Evolutionary conservation across 1,139 yeast genomes (phyloP).

Genomic region (Saccharomyces hybrid): DNA sequence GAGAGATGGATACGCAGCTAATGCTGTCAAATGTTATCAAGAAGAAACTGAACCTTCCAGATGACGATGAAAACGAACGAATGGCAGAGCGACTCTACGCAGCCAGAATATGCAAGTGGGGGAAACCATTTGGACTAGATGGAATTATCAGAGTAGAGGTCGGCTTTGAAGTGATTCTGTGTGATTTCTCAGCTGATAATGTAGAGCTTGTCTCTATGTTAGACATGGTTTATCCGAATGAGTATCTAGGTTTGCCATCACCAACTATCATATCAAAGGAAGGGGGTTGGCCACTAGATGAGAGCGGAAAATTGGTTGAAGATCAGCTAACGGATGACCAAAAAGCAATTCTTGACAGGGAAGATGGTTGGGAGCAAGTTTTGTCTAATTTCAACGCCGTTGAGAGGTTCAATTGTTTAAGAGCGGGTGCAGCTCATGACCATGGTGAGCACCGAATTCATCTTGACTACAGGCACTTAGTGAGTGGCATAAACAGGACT

Average conservation of each 20-base stretch:
- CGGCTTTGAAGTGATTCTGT: conserved; percentile 49
- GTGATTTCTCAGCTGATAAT: conserved; percentile 41
- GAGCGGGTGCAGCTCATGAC: conserved; percentile 39
- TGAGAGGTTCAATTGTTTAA: conserved; percentile 38
- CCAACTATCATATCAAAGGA: conserved; percentile 20
- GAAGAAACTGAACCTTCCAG: conserved; percentile 16
- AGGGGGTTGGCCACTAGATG: conserved; percentile 25
- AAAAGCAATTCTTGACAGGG: conserved; percentile 15
- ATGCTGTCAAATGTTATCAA: conserved; percentile 32
- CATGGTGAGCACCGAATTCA: conserved; percentile 41
- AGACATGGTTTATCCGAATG: conserved; percentile 34
- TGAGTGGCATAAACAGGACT: conserved; percentile 45
- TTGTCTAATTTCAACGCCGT: conserved; percentile 28
- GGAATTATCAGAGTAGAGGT: conserved; percentile 48
- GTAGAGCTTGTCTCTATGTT: conserved; percentile 40
- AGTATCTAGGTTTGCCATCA: conserved; percentile 35
- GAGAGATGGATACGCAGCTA: conserved; percentile 54
- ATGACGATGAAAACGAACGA: conserved; percentile 24
- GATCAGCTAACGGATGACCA: conserved; percentile 19
- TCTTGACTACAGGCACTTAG: conserved; percentile 43
- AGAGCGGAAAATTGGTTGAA: conserved; percentile 17
- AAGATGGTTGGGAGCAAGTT: conserved; percentile 23
- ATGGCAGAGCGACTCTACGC: conserved; percentile 40
- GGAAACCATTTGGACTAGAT: conserved; percentile 41
- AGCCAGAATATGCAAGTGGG: conserved; percentile 44